Base-by-base conservation (phyloP, 2,329 filamentous ascomycete genomes). In the Pseudocercospora fuligena region DNA sequence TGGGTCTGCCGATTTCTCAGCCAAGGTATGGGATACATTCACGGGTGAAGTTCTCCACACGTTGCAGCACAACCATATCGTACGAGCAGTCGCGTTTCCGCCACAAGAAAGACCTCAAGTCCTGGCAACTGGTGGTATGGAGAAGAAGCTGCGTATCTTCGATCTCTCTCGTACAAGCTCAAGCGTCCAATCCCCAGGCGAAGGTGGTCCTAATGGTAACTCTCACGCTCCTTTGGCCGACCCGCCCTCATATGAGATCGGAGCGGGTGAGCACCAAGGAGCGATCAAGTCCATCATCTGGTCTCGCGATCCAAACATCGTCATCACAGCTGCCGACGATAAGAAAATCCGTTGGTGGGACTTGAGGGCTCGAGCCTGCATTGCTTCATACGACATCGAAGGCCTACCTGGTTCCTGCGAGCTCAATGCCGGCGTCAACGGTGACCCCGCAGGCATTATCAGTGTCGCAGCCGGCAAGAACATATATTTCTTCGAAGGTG, bases 281-380 rank as follows among this genome's bases (percentile, higher is more conserved):
- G 92, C 92, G 33, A 98, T 99, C 85, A 98, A 97, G 80, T 94
- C 93, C 65, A 96, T 99, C 68, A 92, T 97, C 68, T 99, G 95
- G 95, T 73, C 75, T 8, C 92, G 93, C 61, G 88, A 89, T 66
- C 91, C 92, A 60, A 97, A 95, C 74, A 89, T 94, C 69, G 84
- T 99, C 65, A 91, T 97, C 60, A 99, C 95, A 0, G 94, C 94
- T 1, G 92, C 93, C 0, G 90, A 92, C 70, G 94, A 97, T 77
- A 96, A 95, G 78, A 93, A 91, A 56, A 87, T 99, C 27, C 89
- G 95, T 65, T 99, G 95, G 95, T 97, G 95, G 83, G 93, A 99
- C 78, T 83, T 98, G 57, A 89, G 92, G 25, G 89, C 88, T 61
- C 89, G 90, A 61, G 85, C 89, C 36, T 89, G 92, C 25, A 88